Evolutionary conservation across 441 rosid species (phyloP).

Genomic region (Aquilaria agallochum): DNA sequence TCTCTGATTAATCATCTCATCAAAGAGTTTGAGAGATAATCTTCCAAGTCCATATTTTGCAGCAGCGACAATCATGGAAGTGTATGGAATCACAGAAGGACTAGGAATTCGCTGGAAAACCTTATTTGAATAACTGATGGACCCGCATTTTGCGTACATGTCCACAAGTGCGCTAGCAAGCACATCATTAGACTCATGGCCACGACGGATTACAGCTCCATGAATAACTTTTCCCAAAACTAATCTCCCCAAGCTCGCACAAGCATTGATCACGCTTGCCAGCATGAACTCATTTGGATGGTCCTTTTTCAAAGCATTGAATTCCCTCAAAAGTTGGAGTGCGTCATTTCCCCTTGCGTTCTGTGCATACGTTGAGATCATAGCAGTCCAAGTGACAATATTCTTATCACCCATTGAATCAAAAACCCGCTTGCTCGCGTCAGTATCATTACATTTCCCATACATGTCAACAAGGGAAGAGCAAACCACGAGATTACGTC

Average conservation of each 20-base stretch:
- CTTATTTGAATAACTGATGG: conserved; percentile 44
- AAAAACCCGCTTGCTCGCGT: conserved; percentile 59
- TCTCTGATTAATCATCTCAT: conserved; percentile 53
- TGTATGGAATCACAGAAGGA: conserved; percentile 63
- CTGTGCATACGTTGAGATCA: conserved; percentile 71
- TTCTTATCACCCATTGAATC: conserved; percentile 52
- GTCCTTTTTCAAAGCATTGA: conserved; percentile 18
- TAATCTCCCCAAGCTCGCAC: conserved; percentile 64
- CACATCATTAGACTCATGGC: conserved; percentile 44
- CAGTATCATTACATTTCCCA: conserved; percentile 79
- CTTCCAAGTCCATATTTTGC: conserved; percentile 72
- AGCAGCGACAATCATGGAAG: conserved; percentile 76
- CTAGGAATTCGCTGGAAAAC: conserved; percentile 42
- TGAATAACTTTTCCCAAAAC: conserved; percentile 63
- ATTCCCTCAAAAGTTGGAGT: conserved; percentile 50
- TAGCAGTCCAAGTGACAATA: conserved; percentile 78
- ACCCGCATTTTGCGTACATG: conserved; percentile 82
- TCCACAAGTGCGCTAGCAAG: conserved; percentile 68
- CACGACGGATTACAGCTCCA: conserved; percentile 45
- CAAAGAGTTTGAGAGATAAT: conserved; percentile 46
- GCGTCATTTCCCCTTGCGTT: conserved; percentile 69
- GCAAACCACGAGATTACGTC: conserved; percentile 45
- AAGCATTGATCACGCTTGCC: conserved; percentile 63
- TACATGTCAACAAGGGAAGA: conserved; percentile 86
- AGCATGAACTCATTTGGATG: conserved; percentile 59